Base-by-base conservation (phyloP, 2,329 filamentous ascomycete species). In the Sclerotinia nivalis region DNA sequence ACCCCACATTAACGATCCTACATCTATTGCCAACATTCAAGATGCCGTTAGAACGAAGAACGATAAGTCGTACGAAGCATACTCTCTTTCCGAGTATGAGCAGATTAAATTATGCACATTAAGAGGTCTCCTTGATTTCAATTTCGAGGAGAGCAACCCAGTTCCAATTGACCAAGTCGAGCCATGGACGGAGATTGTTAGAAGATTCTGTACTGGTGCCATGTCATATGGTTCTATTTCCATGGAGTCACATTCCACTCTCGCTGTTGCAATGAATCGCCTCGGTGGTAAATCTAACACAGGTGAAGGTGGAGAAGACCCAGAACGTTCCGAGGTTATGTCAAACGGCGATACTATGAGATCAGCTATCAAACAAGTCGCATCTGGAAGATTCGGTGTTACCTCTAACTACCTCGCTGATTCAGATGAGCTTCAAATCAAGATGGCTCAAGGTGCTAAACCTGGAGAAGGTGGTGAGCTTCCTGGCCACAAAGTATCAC, bases 201-300 rank as follows among this genome's bases (percentile, higher is more conserved):
- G 95, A 74, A 92, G 95, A 73, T 97, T 97, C 84, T 96, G 95
- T 77, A 97, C 95, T 52, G 95, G 95, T 79, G 95, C 95, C 76
- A 98, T 98, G 95, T 98, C 95, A 3, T 98, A 98, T 79, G 95
- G 95, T 61, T 97, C 95, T 54, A 98, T 98, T 77, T 97, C 95
- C 8, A 97, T 97, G 93, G 95, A 98, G 81, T 95, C 95, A 67
- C 95, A 98, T 83, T 97, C 95, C 25, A 97, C 95, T 18, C 85
- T 98, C 62, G 95, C 95, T 74, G 91, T 98, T 69, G 95, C 95
- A 74, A 97, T 98, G 94, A 98, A 98, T 83, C 88, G 95, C 75
- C 87, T 98, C 54, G 95, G 95, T 54, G 95, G 95, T 77, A 98
- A 97, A 83, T 97, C 94, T 54, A 98, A 98, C 84, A 97, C 95